Conservation (phyloP, 371 early-diverging fungal genomes). For the Syncephalastrum sp. region DNA sequence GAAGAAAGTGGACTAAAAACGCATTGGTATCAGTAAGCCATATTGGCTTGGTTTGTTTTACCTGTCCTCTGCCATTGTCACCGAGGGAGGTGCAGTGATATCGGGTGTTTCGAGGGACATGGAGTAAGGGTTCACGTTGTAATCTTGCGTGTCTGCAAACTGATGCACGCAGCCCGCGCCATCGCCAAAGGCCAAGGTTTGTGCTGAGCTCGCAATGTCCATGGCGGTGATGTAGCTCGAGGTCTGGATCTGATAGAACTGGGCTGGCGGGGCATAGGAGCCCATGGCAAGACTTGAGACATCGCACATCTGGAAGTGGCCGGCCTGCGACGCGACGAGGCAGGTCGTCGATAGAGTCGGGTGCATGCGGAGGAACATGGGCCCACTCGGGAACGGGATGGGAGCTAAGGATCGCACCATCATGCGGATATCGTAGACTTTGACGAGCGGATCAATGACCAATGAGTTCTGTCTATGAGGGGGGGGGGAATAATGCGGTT, state of each 20-base stretch:
- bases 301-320: slow-evolving; percentile 77
- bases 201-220: slow-evolving; percentile 77
- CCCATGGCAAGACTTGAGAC: slow-evolving; percentile 56
- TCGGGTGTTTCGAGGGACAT: slow-evolving; percentile 64
- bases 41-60: slow-evolving; percentile 13
- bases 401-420: slow-evolving; percentile 66
- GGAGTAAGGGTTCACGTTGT: slow-evolving; percentile 68
- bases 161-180: slow-evolving; percentile 65
- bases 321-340: slow-evolving; percentile 68
- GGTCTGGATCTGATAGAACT: slow-evolving; percentile 72
- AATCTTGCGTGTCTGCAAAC: slow-evolving; percentile 67
- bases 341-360: slow-evolving; percentile 69
- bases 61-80: slow-evolving; percentile 59
- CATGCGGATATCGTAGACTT: slow-evolving; percentile 83
- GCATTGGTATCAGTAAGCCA: background rate
- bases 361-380: slow-evolving; percentile 72
- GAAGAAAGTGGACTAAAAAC: slow-evolving; percentile 64
- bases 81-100: slow-evolving; percentile 42
- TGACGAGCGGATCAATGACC: slow-evolving; percentile 76
- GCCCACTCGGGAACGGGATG: slow-evolving; percentile 71
- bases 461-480: slow-evolving; percentile 52
- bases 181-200: slow-evolving; percentile 72
- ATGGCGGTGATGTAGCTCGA: slow-evolving; percentile 63
- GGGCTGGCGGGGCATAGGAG: slow-evolving; percentile 49
- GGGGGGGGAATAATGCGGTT: background rate